phyloP scores from a whole-genome alignment of 164 flowering plant genomes.

The Sedum album region DNA sequence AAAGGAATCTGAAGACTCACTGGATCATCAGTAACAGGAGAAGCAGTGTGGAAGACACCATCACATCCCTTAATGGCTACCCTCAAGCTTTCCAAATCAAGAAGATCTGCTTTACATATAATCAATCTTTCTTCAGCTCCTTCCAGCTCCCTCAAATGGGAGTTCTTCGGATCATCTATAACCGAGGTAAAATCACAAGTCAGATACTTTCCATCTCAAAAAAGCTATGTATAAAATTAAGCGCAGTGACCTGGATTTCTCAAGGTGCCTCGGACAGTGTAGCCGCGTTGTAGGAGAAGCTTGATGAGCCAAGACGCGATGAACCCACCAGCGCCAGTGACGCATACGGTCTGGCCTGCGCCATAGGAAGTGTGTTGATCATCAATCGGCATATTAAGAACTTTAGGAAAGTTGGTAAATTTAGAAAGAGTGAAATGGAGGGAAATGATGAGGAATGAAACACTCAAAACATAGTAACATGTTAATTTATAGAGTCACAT shows the following conservation, averaged over 20 bases:
- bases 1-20: not conserved
- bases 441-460: not conserved
- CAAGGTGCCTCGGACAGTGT: constrained; percentile 67
- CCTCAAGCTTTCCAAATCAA: constrained; percentile 52
- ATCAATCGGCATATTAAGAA: not conserved
- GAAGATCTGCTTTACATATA: constrained; percentile 68
- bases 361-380: not conserved
- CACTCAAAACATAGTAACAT: too few species aligned
- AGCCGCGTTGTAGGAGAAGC: constrained; percentile 55
- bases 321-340: constrained; percentile 87
- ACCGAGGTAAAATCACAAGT: not conserved
- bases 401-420: not conserved
- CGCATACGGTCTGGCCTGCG: constrained; percentile 47
- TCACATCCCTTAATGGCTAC: constrained; percentile 74
- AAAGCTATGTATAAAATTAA: too few species aligned
- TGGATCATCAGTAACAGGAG: constrained; percentile 93
- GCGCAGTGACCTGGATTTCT: constrained; percentile 50
- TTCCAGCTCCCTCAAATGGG: constrained; percentile 65
- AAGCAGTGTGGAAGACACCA: constrained; percentile 96
- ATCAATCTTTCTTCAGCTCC: constrained; percentile 63
- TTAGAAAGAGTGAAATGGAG: not conserved
- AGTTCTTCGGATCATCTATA: constrained; percentile 78
- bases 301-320: constrained; percentile 86
- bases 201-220: not conserved
- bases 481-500: too few species aligned